Conservation (phyloP, 768 basidiomycete genomes). For the Podaxis carcinomalis region DNA sequence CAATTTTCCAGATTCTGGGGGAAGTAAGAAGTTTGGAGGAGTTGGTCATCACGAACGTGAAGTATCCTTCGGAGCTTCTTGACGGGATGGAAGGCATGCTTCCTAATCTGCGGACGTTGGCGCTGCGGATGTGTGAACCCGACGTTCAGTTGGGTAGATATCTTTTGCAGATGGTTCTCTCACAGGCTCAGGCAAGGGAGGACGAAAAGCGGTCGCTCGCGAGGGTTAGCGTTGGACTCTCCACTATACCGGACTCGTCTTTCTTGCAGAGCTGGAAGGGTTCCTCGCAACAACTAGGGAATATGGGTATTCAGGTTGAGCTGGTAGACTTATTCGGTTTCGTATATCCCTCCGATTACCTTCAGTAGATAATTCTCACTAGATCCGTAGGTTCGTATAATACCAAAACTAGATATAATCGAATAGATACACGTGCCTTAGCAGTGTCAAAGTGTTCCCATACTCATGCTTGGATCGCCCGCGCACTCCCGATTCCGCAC, state of each 20-base stretch:
- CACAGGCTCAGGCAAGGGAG: background rate
- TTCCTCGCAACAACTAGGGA: background rate
- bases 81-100: background rate
- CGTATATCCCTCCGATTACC: background rate
- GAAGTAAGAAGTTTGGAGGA: background rate
- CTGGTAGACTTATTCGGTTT: background rate
- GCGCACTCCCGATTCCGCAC: background rate
- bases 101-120: background rate
- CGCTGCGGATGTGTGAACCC: background rate
- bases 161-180: background rate
- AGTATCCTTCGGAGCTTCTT: conserved; percentile 5
- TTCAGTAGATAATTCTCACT: background rate
- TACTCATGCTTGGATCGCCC: background rate
- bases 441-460: too few species aligned
- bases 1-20: background rate
- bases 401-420: background rate
- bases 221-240: background rate
- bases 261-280: background rate
- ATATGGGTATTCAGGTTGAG: background rate
- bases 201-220: background rate
- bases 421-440: too few species aligned
- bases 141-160: background rate
- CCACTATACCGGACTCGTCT: background rate
- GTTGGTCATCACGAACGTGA: background rate
- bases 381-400: too few species aligned